Evolutionary conservation across 345 rosid species (phyloP).

Genomic region (Rhizophora apiculata): DNA sequence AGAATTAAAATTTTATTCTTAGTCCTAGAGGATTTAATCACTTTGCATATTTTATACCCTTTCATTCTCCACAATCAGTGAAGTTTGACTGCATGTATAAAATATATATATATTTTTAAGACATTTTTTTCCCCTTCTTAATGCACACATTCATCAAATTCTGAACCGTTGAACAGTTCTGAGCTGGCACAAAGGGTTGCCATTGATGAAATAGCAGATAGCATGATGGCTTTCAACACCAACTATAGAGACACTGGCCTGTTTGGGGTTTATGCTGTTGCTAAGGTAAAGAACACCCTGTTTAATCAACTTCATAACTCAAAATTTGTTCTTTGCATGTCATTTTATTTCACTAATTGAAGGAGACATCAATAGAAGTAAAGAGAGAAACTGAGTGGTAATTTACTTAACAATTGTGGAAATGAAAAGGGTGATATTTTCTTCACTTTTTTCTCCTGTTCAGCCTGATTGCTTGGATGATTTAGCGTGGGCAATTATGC

Average conservation of each 20-base stretch:
- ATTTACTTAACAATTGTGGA: no score
- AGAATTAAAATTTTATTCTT: no score
- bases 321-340: neutral
- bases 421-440: no score
- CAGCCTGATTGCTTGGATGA: slow-evolving; percentile 89
- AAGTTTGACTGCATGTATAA: neutral
- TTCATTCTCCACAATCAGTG: neutral
- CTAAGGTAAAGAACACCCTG: slow-evolving; percentile 56
- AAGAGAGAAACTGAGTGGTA: no score
- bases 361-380: no score
- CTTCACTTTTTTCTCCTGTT: neutral
- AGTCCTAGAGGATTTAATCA: no score
- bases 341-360: no score
- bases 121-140: neutral
- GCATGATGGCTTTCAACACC: slow-evolving; percentile 97
- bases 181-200: slow-evolving; percentile 83
- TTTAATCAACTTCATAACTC: neutral
- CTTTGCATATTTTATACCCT: no score
- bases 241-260: slow-evolving; percentile 99
- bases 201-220: slow-evolving; percentile 88
- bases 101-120: neutral
- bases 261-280: slow-evolving; percentile 94
- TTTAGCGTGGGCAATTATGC: slow-evolving; percentile 91
- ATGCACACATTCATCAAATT: neutral
- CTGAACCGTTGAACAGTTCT: slow-evolving; percentile 49